Conservation (phyloP, 139 green algal genomes). For the Diplosphaera chodatii region DNA sequence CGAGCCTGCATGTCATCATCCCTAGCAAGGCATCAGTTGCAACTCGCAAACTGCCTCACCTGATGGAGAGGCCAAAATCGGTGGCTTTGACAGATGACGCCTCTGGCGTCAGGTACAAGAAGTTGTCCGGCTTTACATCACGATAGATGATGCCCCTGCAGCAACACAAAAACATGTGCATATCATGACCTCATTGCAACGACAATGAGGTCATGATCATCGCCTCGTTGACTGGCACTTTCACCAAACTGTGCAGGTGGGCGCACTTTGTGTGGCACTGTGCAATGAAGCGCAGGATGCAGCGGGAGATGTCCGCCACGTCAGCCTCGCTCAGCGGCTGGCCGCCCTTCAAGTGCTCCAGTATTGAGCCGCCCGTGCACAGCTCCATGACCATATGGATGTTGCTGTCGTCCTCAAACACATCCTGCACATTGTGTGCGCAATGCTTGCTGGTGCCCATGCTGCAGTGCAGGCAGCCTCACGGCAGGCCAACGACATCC, state of each 20-base stretch:
- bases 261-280: constrained; percentile 80
- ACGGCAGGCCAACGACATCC: too few relatives aligned
- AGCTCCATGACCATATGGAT: constrained; percentile 90
- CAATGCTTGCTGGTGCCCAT: too few relatives aligned
- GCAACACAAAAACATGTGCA: not conserved
- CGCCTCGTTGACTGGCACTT: too few relatives aligned
- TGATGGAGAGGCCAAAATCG: constrained; percentile 85
- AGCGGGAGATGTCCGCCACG: constrained; percentile 41
- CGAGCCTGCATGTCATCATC: too few relatives aligned
- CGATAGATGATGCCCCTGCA: constrained; percentile 55
- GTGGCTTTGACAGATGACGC: constrained; percentile 73
- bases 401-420: constrained; percentile 69
- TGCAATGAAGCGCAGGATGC: constrained; percentile 64
- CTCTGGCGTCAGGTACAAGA: constrained; percentile 71
- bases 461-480: too few relatives aligned
- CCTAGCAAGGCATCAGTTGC: too few relatives aligned
- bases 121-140: constrained; percentile 86
- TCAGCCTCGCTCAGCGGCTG: constrained; percentile 18
- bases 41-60: too few relatives aligned
- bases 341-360: constrained; percentile 51
- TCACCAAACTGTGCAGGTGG: too few relatives aligned
- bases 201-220: too few relatives aligned
- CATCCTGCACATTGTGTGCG: constrained; percentile 31
- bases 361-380: constrained; percentile 69
- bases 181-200: not conserved